phyloP scores from a whole-genome alignment of 495 filamentous ascomycete genomes.

The Mytilinidion resinicola region DNA sequence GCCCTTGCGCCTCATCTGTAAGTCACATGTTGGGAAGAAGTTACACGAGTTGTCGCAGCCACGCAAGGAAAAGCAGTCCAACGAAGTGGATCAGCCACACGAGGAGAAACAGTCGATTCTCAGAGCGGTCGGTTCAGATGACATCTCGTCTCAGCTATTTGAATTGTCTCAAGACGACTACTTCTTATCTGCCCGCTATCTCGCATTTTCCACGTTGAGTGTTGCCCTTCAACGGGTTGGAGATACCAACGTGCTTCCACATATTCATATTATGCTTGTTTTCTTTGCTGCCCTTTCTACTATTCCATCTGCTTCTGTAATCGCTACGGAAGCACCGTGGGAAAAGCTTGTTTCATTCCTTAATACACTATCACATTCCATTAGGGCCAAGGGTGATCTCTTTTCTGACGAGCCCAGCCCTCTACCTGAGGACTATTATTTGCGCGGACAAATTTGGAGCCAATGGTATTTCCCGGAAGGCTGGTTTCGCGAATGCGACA shows the following conservation, averaged over 20 bases:
- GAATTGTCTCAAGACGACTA: background rate
- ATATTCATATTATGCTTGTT: conserved; percentile 58
- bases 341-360: conserved; percentile 51
- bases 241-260: conserved; percentile 58
- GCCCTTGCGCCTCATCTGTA: background rate
- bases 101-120: background rate
- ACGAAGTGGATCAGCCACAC: conserved; percentile 1
- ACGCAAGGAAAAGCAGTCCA: conserved; percentile 22
- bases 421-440: conserved; percentile 71
- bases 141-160: background rate
- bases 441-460: conserved; percentile 69
- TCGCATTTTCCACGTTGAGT: conserved; percentile 43
- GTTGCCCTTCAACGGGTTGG: conserved; percentile 52
- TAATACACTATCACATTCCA: conserved; percentile 58
- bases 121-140: no score
- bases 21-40: no score
- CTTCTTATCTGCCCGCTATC: conserved; percentile 31
- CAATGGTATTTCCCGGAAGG: conserved; percentile 56
- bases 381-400: no score
- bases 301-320: conserved; percentile 25
- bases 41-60: no score
- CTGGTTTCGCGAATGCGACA: conserved; percentile 58
- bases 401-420: no score
- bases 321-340: conserved; percentile 59
- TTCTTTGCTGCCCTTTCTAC: conserved; percentile 56